Evolutionary conservation across 2,329 filamentous ascomycete genomes (phyloP), one percentile per base, ranked within the genome.

Genomic region (Raffaelea arxii): DNA sequence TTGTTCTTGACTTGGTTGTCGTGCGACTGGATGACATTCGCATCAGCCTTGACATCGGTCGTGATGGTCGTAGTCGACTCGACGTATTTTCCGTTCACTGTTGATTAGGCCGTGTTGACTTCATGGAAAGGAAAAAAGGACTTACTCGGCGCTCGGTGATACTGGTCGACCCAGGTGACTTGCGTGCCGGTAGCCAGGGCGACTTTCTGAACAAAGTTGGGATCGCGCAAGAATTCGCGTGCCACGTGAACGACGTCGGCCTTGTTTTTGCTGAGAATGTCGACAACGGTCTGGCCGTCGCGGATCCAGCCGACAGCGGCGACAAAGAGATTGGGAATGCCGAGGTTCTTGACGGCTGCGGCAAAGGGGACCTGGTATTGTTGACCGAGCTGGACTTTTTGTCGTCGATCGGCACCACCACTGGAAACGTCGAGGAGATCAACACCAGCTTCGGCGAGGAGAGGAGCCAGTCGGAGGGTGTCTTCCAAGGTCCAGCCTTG

Each of bases 371-470:
- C 80, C 62, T 91, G 86, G 65, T 88, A 90, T 0, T 71, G 82
- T 0, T 80, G 78, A 0, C 76, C 78, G 2, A 65, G 59, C 25
- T 71, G 66, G 44, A 84, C 72, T 47, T 80, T 75, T 54, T 81
- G 77, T 40, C 62, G 57, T 0, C 71, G 63, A 55, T 86, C 78
- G 41, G 75, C 75, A 3, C 84, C 86, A 1, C 78, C 85, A 2
- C 73, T 76, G 1, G 77, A 83, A 11, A 89, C 74, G 55, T 92
- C 87, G 1, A 92, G 65, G 2, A 91, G 66, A 58, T 92, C 85
- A 3, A 91, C 77, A 3, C 86, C 85, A 11, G 65, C 69, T 2
- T 77, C 74, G 0, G 79, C 80, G 0, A 91, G 66, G 0, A 81
- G 63, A 40, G 70, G 60, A 0, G 85, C 82, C 1, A 91, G 72